phyloP scores from a whole-genome alignment of 2,329 filamentous ascomycete genomes.

The Massarina eburnea region DNA sequence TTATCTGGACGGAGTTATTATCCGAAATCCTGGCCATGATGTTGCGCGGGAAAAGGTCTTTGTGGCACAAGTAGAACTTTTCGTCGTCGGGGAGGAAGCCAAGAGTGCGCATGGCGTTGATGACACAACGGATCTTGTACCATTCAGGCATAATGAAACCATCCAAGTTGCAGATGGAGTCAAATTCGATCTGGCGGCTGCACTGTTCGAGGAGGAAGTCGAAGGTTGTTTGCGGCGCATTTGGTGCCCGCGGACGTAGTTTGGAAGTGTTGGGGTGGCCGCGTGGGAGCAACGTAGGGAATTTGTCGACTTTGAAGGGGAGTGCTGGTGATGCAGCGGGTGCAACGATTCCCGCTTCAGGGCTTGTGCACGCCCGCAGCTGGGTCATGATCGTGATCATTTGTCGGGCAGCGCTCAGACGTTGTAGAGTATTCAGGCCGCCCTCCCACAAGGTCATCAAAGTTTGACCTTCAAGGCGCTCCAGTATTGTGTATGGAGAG shows the following conservation, averaged over 20 bases:
- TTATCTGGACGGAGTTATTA: conserved; percentile 12
- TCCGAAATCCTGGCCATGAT: conserved; percentile 17
- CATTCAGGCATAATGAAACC: neutral
- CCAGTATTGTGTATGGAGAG: conserved; percentile 10
- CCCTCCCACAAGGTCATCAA: neutral
- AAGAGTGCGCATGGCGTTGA: conserved; percentile 9
- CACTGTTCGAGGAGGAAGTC: conserved; percentile 3
- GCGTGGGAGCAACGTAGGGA: neutral
- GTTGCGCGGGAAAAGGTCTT: conserved; percentile 21
- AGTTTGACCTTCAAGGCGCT: conserved; percentile 11
- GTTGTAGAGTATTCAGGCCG: conserved; percentile 7
- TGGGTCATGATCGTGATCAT: conserved; percentile 2
- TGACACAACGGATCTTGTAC: conserved; percentile 9
- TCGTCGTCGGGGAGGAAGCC: conserved; percentile 12
- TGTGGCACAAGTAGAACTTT: conserved; percentile 8
- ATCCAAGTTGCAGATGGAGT: neutral
- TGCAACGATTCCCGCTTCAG: neutral
- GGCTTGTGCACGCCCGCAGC: neutral
- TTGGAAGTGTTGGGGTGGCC: neutral
- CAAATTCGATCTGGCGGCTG: conserved; percentile 1
- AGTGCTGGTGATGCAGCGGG: neutral
- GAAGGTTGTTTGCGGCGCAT: conserved; percentile 2
- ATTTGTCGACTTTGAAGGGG: neutral
- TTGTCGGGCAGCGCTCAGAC: conserved; percentile 1
- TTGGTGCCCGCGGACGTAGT: neutral